Conservation (phyloP, 441 rosid species). For the Breynia disticha region DNA sequence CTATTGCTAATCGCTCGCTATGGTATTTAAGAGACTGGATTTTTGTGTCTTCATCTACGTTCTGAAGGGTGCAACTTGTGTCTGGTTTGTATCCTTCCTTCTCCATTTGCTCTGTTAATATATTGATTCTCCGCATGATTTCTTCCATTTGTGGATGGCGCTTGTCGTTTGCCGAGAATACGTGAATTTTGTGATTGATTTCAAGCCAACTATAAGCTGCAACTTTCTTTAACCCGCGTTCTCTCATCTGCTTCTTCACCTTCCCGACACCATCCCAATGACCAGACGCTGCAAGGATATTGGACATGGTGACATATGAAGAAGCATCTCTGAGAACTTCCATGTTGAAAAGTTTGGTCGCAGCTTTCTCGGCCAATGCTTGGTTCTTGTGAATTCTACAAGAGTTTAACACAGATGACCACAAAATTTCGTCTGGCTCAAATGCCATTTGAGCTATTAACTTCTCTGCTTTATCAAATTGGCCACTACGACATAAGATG, state of each 20-base stretch:
- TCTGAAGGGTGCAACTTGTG: constrained; percentile 7
- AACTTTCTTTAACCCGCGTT: constrained; percentile 57
- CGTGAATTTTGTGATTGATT: constrained; percentile 43
- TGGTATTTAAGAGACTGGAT: constrained; percentile 66
- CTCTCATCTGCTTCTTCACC: constrained; percentile 71
- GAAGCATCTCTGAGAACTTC: constrained; percentile 67
- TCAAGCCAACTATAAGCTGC: constrained; percentile 81
- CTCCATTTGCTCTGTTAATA: constrained; percentile 38
- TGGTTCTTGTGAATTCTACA: constrained; percentile 78
- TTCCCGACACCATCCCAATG: constrained; percentile 55
- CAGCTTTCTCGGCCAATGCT: constrained; percentile 55
- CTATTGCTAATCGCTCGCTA: constrained; percentile 67
- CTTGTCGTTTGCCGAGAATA: constrained; percentile 43
- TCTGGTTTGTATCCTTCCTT: constrained; percentile 28
- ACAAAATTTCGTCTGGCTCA: constrained; percentile 67
- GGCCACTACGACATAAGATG: constrained; percentile 48
- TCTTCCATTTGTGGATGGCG: constrained; percentile 38
- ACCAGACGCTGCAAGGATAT: constrained; percentile 60
- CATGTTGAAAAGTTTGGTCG: constrained; percentile 52
- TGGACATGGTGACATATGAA: constrained; percentile 67
- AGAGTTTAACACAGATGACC: constrained; percentile 77
- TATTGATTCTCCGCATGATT: constrained; percentile 44
- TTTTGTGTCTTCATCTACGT: constrained; percentile 49
- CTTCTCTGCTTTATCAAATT: constrained; percentile 54
- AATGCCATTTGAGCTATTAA: constrained; percentile 58